Evolutionary conservation across 2,329 filamentous ascomycete species (phyloP), one percentile per base, ranked within the genome.

Genomic region (Orbilia javanica): DNA sequence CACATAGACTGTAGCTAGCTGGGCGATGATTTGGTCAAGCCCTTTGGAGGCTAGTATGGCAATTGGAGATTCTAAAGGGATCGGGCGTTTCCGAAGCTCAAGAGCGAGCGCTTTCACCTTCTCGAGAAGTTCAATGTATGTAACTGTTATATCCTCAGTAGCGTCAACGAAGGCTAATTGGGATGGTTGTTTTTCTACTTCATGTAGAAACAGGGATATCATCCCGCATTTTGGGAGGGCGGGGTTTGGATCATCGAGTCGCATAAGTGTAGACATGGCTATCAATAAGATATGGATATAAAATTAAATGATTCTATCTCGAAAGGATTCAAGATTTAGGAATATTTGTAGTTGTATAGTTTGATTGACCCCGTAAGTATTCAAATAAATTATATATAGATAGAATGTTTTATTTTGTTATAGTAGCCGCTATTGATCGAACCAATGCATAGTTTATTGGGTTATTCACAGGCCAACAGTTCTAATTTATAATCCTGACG

Each of bases 81-180:
- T 65, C 13, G 42, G 1, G 27, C 18, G 20, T 20, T 48, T 44
- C 10, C 62, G 62, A 50, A 65, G 62, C 18, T 36, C 42, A 22
- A 8, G 20, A 22, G 62, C 62, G 3, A 65, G 29, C 1, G 4
- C 10, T n/a, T 48, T 50, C 39, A 48, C 62, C 62, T 46, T 65
- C 22, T 1, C 62, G 20, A 65, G 42, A 11, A 65, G 62, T 4
- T 31, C 42, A 18, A 15, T 3, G 6, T 65, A 65, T 15, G 62
- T 65, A 22, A 65, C 36, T 3, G 7, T 36, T 4, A 50, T 7
- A 31, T 65, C 62, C 7, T 5, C 48, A 2, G 25, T n/a, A 15
- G 36, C 62, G 10, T 50, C 42, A 11, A 65, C 62, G n/a, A 34
- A 65, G 13, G 62, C 62, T 46, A 29, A 4, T 18, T 65, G 62